Evolutionary conservation across 805 yeast genomes (phyloP), one percentile per base, ranked within the genome.

Genomic region (Metschnikowia kofuensis): DNA sequence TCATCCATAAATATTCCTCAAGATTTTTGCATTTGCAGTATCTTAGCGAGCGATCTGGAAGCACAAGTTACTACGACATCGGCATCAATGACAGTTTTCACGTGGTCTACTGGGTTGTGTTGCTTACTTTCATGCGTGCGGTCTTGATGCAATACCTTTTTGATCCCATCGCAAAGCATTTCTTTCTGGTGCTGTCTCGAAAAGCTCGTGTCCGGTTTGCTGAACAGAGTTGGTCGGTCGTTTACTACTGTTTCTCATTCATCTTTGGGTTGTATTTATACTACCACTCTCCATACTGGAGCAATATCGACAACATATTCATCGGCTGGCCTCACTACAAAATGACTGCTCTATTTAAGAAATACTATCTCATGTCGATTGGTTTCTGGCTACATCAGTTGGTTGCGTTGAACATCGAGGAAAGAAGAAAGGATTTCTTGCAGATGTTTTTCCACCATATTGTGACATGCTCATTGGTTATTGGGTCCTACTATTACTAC

Each of bases 371-470:
- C 37, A 66, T 82, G 36, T 85, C 86, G 57, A 74, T 85, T n/a
- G 84, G 86, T 12, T 80, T 79, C 56, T 91, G 96, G 95, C 60
- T 88, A 52, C 89, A 87, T 59, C 96, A 89, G 66, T 74, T 88
- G 26, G 75, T 87, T 56, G 87, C 86, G 30, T 72, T 91, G 51
- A 82, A 89, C 67, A 67, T 89, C 44, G 97, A 90, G 67, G 83
- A 80, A 51, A 79, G 76, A 53, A 79, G 97, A 53, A 89, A 89
- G 63, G 97, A 90, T 64, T 83, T 87, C 63, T 66, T 68, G 57
- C 96, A 90, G 67, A 90, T 90, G 97, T 81, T 89, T 60, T 70
- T 84, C 40, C 97, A 90, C 65, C 97, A 90, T 66, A 82, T 91
- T 48, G 83, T 91, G 48, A 90, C 97, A 0, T 76, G 83, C 57